phyloP scores from a whole-genome alignment of 331 rosid species.

The Ulmus americana region DNA sequence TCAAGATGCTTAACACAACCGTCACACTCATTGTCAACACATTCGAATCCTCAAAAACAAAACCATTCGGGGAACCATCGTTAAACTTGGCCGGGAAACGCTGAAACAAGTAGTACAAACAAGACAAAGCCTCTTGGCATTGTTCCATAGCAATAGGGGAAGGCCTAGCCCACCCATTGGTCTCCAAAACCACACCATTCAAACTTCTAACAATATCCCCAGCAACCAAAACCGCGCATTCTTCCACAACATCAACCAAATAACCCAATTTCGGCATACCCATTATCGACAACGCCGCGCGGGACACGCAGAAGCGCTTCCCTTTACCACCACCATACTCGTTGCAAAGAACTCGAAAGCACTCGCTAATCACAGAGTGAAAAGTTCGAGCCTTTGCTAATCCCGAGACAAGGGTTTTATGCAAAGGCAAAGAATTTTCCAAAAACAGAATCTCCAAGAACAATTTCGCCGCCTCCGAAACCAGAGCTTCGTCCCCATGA shows the following conservation, averaged over 20 bases:
- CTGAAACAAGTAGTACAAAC: conserved; percentile 85
- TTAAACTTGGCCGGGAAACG: conserved; percentile 58
- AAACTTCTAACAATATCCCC: conserved; percentile 48
- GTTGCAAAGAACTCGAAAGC: conserved; percentile 44
- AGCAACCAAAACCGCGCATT: conserved; percentile 59
- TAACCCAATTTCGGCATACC: conserved; percentile 75
- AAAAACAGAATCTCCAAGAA: conserved; percentile 68
- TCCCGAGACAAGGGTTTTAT: conserved; percentile 55
- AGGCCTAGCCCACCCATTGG: conserved; percentile 47
- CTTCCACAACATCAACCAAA: conserved; percentile 52
- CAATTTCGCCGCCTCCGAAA: conserved; percentile 35
- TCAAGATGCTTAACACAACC: conserved; percentile 55
- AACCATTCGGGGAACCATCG: conserved; percentile 17
- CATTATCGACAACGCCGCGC: conserved; percentile 68
- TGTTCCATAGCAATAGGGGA: conserved; percentile 93
- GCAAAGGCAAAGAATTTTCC: conserved; percentile 70
- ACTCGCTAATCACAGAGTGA: conserved; percentile 27
- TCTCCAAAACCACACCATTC: conserved; percentile 47
- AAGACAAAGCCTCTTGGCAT: conserved; percentile 91
- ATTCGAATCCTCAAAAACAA: conserved; percentile 16
- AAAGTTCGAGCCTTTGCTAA: conserved; percentile 47
- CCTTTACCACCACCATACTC: conserved; percentile 37
- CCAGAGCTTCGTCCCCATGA: conserved; percentile 29
- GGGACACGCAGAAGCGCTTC: conserved; percentile 55
- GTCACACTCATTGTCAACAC: conserved; percentile 46